Base-by-base conservation (phyloP, 805 yeast species). In the Lipomyces sp. region DNA sequence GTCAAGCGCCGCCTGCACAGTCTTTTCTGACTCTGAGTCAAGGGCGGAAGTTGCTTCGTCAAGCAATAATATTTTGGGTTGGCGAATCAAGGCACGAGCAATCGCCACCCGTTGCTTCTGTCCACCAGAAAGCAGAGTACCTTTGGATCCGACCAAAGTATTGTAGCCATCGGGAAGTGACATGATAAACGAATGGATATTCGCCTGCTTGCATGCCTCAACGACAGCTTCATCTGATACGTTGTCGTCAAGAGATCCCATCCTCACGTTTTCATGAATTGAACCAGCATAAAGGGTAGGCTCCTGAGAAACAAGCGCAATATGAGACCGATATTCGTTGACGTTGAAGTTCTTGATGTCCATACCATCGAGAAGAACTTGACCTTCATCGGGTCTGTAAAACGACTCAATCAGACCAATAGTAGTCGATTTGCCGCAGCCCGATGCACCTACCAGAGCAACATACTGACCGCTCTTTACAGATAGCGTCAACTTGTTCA, bases 371-470 rank as follows among this genome's bases (percentile, higher is more conserved):
- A 80, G 71, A 26, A 67, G 51, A 11, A 80, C 78, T 44, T 68
- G 62, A 8, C 85, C 85, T 11, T 66, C 48, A 50, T 71, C 68
- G 5, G 78, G 71, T 49, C 78, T 74, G 63, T 80, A 80, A 45
- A 79, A 77, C 19, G 82, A 67, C 53, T 81, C 69, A 32, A 82
- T 66, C 23, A 81, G 65, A 58, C 81, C 83, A 3, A 81, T 72
- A 8, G 82, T 73, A 0, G 65, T 61, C 38, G 61, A 55, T 39
- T 4, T 73, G 65, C 39, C 88, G 24, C 66, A 62, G 6, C 96
- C 22, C 86, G 82, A 3, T 90, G 95, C 83, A 1, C 96, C 96
- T 16, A 88, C 96, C 59, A 88, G 78, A 10, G 96, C 96, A 34
- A 87, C 91, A 61, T 84, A 87, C 61, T 82, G 69, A 5, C 96